These are phyloP conservation scores for Sporisorium exsertum DNA, from an alignment of 1,284 basidiomycete species.

Conservation along the genomic window DNA sequence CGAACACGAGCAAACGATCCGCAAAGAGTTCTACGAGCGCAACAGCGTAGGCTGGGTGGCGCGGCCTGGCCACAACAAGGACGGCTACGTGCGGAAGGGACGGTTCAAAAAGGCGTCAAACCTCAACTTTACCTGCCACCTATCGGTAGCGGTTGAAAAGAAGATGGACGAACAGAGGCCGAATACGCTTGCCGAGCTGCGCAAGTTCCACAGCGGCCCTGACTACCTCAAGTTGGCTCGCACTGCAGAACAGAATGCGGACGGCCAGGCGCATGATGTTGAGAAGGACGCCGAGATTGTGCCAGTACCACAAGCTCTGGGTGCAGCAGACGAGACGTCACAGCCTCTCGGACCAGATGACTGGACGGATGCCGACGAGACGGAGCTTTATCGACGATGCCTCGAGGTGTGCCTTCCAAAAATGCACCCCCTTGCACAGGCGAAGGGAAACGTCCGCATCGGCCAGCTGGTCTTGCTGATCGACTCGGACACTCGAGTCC, in stretches of 20 bases:
- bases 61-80: slow-evolving; percentile 77
- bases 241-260: no score
- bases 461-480: slow-evolving; percentile 58
- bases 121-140: slow-evolving; percentile 83
- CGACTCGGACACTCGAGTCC: slow-evolving; percentile 86
- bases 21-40: slow-evolving; percentile 78
- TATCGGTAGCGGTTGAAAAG: slow-evolving; percentile 81
- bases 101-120: slow-evolving; percentile 90
- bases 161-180: slow-evolving; percentile 71
- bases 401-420: slow-evolving; percentile 71
- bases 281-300: slow-evolving; percentile 1
- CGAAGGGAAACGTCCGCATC: slow-evolving; percentile 52
- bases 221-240: no score
- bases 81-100: slow-evolving; percentile 82
- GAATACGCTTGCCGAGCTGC: background rate
- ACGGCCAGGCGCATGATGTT: background rate
- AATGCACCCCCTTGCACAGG: slow-evolving; percentile 69
- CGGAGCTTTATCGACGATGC: slow-evolving; percentile 40
- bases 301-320: no score
- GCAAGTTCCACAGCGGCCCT: slow-evolving; percentile 10
- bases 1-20: slow-evolving; percentile 76
- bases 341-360: no score
- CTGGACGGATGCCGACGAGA: slow-evolving; percentile 48
- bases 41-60: slow-evolving; percentile 86
- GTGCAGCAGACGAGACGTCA: no score